A percentile compares a stretch with the other conserved stretches of the same genome.
phyloP scores from a whole-genome alignment of 2,329 filamentous ascomycete genomes.

The Colletotrichum chlorophyti region DNA sequence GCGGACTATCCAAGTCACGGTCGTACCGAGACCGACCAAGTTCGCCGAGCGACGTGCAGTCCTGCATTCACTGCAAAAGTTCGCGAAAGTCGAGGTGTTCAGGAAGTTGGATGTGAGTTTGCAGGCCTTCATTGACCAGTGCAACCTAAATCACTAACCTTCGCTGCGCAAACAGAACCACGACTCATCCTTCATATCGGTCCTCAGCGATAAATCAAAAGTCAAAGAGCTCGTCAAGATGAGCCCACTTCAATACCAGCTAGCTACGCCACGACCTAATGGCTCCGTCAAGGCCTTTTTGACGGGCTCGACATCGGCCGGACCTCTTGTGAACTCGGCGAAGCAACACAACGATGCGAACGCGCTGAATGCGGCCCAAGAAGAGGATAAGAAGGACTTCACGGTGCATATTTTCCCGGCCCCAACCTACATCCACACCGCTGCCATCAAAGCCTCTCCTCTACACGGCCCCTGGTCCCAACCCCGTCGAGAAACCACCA shows the following conservation, averaged over 20 bases:
- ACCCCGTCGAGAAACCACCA: conserved; percentile 35
- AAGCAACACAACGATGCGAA: background rate
- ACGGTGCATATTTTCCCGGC: conserved; percentile 48
- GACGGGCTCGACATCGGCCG: conserved; percentile 30
- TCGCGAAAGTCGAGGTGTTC: conserved; percentile 60
- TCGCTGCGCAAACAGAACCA: conserved; percentile 43
- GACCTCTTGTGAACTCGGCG: conserved; percentile 9
- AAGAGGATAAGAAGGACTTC: conserved; percentile 43
- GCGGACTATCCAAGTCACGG: conserved; percentile 56
- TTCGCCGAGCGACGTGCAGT: conserved; percentile 63
- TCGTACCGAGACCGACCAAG: conserved; percentile 56
- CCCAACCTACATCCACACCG: conserved; percentile 47
- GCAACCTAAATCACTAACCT: background rate
- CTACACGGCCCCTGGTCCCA: conserved; percentile 51
- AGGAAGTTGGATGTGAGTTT: conserved; percentile 50
- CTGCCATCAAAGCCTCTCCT: conserved; percentile 41
- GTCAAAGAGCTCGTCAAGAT: conserved; percentile 47
- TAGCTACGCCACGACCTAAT: conserved; percentile 38
- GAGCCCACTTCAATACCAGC: conserved; percentile 56
- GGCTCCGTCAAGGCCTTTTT: conserved; percentile 39
- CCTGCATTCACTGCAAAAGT: conserved; percentile 56
- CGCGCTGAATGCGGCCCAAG: background rate
- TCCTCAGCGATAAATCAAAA: conserved; percentile 48
- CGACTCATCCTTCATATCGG: conserved; percentile 56
- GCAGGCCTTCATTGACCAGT: background rate